Conservation (phyloP, 805 yeast species). For the Nakazawaea ishiwadae region DNA sequence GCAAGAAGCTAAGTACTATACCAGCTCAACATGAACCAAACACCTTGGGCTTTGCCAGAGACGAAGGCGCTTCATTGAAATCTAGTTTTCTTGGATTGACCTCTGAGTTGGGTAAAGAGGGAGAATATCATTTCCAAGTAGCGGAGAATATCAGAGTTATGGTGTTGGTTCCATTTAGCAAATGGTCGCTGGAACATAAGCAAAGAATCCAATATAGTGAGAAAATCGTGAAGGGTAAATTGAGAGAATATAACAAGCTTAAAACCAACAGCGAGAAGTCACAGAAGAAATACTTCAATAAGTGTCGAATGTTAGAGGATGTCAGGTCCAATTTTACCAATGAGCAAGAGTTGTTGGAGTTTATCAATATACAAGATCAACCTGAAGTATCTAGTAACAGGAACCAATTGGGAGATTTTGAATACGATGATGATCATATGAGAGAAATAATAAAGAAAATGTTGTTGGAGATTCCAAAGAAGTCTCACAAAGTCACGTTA, state of each 20-base stretch:
- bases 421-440: constrained; percentile 28
- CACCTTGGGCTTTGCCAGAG: constrained; percentile 39
- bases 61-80: constrained; percentile 62
- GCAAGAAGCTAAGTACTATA: constrained; percentile 44
- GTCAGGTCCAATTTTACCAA: constrained; percentile 43
- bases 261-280: constrained; percentile 45
- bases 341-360: constrained; percentile 34
- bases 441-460: constrained; percentile 36
- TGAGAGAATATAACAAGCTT: constrained; percentile 46
- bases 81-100: constrained; percentile 56
- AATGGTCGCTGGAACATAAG: constrained; percentile 73
- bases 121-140: constrained; percentile 51
- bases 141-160: constrained; percentile 55
- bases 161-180: constrained; percentile 66
- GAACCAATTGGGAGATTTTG: constrained; percentile 20
- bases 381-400: constrained; percentile 3
- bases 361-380: constrained; percentile 19
- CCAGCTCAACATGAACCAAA: constrained; percentile 31
- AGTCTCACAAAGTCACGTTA: constrained; percentile 57
- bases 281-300: constrained; percentile 66
- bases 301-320: constrained; percentile 71
- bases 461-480: constrained; percentile 46
- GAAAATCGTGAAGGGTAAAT: constrained; percentile 43
- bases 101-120: constrained; percentile 52
- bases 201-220: constrained; percentile 62